Base-by-base conservation (phyloP, 805 yeast genomes). In the Blastobotrys robertii region DNA sequence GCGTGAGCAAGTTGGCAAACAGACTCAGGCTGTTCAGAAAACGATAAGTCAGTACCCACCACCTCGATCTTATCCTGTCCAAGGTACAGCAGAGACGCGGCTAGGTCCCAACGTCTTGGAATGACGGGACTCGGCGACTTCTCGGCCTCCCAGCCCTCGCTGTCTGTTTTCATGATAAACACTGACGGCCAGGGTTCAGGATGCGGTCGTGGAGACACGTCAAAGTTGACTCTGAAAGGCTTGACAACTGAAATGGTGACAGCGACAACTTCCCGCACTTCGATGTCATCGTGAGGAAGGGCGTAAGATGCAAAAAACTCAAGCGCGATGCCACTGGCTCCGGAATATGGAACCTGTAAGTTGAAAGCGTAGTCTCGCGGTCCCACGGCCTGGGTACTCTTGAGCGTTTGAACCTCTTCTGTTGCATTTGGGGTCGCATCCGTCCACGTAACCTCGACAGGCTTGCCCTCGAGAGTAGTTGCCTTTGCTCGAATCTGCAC, bases 211-310 rank as follows among this genome's bases (percentile, higher is more conserved):
- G 71, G 67, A 5, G 56, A 30, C 5, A 66, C 59, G 19, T 60
- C 63, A 40, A 63, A 66, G 11, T 57, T 55, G 9, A 56, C 60
- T 2, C 66, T 52, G 44, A 66, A 62, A 6, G 70, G 69, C 31
- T 49, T 45, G 12, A 53, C 42, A 0, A 65, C 62, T 10, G 64
- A 60, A 7, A 66, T 44, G 4, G 53, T 49, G 4, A 41, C 12
- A n/a, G 48, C 42, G 7, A 51, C 35, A 19, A 50, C 52, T n/a
- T 48, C 48, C 19, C 51, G 60, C n/a, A 63, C 53, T 34, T 34
- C 28, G 5, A 11, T 25, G n/a, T 34, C 37, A n/a, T 34, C 37
- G 9, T 34, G 13, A 15, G 37, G 28, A 8, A 35, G n/a, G 9
- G 38, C 10, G 12, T 35, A 35, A n/a, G 30, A 19, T 15, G 38